A percentile compares a stretch with the other conserved stretches of the same genome.
Conservation (phyloP, 148 eudicot genomes). For the Polygonum maritimum region DNA sequence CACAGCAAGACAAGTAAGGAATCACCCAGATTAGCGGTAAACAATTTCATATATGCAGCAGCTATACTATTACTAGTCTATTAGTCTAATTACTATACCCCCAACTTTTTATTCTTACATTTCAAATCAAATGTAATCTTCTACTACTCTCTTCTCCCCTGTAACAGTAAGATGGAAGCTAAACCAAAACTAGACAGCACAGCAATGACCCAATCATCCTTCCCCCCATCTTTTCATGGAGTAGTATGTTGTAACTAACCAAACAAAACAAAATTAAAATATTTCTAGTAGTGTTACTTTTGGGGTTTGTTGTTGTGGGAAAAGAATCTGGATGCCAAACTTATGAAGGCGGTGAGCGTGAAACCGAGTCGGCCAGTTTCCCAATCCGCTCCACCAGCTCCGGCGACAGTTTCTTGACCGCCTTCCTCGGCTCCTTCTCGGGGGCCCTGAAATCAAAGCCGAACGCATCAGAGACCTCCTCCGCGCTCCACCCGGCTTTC, state of each 20-base stretch:
- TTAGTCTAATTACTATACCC: background rate
- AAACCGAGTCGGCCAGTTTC: conserved; percentile 62
- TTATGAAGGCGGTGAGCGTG: conserved; percentile 29
- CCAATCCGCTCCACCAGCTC: conserved; percentile 58
- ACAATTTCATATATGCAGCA: background rate
- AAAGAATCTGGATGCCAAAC: conserved; percentile 21
- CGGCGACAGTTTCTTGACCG: conserved; percentile 61
- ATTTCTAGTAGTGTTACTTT: too few species aligned
- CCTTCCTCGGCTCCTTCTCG: conserved; percentile 40
- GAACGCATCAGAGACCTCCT: conserved; percentile 76
- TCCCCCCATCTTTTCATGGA: background rate
- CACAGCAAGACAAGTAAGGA: background rate
- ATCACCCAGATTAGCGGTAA: background rate
- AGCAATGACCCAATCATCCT: background rate
- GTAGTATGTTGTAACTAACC: background rate
- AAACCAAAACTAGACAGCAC: background rate
- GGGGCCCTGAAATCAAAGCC: conserved; percentile 65
- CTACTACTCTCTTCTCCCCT: background rate
- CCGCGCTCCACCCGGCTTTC: conserved; percentile 92
- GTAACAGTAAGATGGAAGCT: background rate
- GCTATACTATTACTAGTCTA: too few species aligned
- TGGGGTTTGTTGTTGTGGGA: background rate
- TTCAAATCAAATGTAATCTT: background rate
- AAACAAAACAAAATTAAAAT: background rate
- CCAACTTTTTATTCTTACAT: background rate